phyloP scores from a whole-genome alignment of 768 basidiomycete species.

The Amanita jacksonii region DNA sequence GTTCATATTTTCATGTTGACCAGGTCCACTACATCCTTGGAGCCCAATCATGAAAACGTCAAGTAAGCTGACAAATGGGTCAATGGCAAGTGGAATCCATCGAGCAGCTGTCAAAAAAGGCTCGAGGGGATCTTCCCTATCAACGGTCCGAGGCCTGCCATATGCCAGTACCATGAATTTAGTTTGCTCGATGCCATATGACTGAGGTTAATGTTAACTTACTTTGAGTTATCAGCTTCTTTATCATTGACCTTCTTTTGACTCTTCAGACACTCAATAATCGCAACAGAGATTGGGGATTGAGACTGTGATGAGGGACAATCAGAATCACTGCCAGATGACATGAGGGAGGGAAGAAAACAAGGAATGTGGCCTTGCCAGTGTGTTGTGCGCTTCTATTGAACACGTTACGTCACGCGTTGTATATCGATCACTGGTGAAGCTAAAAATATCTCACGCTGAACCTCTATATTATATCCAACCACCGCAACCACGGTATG shows the following conservation, averaged over 20 bases:
- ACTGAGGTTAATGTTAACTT: neutral
- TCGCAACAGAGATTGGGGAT: neutral
- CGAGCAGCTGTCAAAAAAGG: slow-evolving; percentile 1
- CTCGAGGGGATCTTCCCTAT: neutral
- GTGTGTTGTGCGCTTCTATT: neutral
- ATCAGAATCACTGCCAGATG: neutral
- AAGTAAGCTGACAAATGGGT: neutral
- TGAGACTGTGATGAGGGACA: neutral
- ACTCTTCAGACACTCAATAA: neutral
- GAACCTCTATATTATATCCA: neutral
- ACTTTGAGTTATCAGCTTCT: neutral
- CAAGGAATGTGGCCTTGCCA: neutral
- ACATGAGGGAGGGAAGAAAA: slow-evolving; percentile 1
- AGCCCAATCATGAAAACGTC: neutral
- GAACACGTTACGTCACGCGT: neutral
- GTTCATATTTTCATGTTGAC: neutral
- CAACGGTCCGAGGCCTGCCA: neutral
- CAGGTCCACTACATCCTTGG: neutral
- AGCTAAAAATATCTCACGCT: neutral
- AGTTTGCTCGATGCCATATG: too few species aligned
- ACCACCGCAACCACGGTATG: neutral
- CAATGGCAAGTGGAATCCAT: slow-evolving; percentile 1
- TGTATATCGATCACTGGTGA: neutral
- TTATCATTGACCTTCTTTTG: neutral
- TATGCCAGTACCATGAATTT: neutral